Evolutionary conservation across 2,329 filamentous ascomycete genomes (phyloP).

Genomic region (Dothistroma pini): DNA sequence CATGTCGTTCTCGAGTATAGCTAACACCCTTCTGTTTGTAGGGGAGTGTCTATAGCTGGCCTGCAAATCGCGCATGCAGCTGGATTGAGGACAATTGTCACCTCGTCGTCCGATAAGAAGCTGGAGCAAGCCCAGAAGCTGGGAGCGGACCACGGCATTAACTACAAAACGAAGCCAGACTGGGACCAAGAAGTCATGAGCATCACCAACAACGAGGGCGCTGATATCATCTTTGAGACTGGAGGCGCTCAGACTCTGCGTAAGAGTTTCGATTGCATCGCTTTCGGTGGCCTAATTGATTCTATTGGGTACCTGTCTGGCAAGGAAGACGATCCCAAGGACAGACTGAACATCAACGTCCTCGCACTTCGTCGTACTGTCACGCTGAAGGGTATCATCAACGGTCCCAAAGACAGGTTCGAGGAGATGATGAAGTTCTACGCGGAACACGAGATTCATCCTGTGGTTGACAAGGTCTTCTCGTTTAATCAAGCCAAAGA

Average conservation of each 20-base stretch:
- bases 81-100: constrained; percentile 53
- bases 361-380: constrained; percentile 50
- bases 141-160: constrained; percentile 58
- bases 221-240: constrained; percentile 51
- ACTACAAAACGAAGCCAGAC: constrained; percentile 56
- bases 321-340: constrained; percentile 54
- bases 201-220: constrained; percentile 41
- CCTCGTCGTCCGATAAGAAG: constrained; percentile 54
- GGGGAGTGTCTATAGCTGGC: constrained; percentile 42
- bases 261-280: constrained; percentile 43
- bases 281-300: constrained; percentile 41
- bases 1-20: no score
- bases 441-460: constrained; percentile 39
- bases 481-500: constrained; percentile 35
- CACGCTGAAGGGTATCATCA: constrained; percentile 53
- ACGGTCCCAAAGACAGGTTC: constrained; percentile 57
- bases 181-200: constrained; percentile 59
- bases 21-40: no score
- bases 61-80: constrained; percentile 42
- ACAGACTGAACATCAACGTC: constrained; percentile 59
- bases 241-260: constrained; percentile 50
- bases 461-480: constrained; percentile 42
- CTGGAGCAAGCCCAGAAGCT: constrained; percentile 51
- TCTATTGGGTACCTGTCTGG: constrained; percentile 45
- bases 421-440: constrained; percentile 44